phyloP scores from a whole-genome alignment of 176 grass and related monocot species.

The Oryza coarctata region DNA sequence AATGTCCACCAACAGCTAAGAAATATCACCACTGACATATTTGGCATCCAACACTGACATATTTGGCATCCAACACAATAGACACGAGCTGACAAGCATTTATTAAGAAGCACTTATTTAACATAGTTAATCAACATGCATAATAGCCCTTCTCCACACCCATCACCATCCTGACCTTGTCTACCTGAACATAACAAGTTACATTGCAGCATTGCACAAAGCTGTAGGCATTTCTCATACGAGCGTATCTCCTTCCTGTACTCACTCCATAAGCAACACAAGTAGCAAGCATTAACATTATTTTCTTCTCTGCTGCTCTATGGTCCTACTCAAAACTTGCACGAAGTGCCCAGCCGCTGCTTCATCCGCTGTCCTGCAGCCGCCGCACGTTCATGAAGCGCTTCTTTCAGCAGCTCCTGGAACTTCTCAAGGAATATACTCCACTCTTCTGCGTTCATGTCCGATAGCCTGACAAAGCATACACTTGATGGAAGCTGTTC shows the following conservation, averaged over 20 bases:
- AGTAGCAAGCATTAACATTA: neutral
- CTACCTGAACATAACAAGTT: slow-evolving; percentile 27
- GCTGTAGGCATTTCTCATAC: slow-evolving; percentile 6
- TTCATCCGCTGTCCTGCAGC: slow-evolving; percentile 47
- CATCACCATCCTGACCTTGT: slow-evolving; percentile 22
- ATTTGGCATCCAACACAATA: slow-evolving; percentile 31
- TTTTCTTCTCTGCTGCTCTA: slow-evolving; percentile 35
- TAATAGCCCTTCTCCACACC: slow-evolving; percentile 21
- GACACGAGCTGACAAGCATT: slow-evolving; percentile 45
- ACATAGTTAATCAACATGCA: slow-evolving; percentile 37
- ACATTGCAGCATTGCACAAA: slow-evolving; percentile 8
- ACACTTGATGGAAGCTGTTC: slow-evolving; percentile 57
- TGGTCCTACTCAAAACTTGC: slow-evolving; percentile 70
- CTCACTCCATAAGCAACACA: slow-evolving; percentile 34
- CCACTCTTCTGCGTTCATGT: slow-evolving; percentile 68
- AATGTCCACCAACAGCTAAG: slow-evolving; percentile 35
- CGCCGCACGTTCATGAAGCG: slow-evolving; percentile 15
- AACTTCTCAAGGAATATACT: slow-evolving; percentile 50
- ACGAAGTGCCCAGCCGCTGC: slow-evolving; percentile 68
- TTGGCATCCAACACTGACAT: slow-evolving; percentile 23
- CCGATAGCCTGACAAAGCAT: slow-evolving; percentile 59
- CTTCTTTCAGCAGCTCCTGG: slow-evolving; percentile 55
- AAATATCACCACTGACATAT: slow-evolving; percentile 23
- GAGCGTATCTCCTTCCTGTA: slow-evolving; percentile 26
- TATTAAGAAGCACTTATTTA: slow-evolving; percentile 37